Evolutionary conservation across 176 grass and related monocot species (phyloP).

Genomic region (maize (Zea mays)): DNA sequence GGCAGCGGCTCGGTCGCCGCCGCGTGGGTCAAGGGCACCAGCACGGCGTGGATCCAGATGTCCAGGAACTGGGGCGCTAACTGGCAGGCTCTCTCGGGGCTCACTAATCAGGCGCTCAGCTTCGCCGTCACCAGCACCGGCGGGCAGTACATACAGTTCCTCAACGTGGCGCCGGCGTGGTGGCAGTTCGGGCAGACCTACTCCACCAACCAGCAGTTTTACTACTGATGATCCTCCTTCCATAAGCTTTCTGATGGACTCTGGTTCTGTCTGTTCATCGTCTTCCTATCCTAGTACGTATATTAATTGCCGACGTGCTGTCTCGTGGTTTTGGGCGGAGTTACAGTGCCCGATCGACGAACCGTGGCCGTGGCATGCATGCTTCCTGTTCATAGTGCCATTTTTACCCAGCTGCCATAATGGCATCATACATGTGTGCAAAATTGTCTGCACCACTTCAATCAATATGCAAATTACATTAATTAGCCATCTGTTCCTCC

Average conservation of each 20-base stretch:
- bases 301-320: background rate
- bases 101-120: constrained; percentile 50
- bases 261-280: background rate
- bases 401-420: no score
- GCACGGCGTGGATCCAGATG: constrained; percentile 40
- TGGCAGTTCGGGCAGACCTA: constrained; percentile 67
- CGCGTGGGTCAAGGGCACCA: constrained; percentile 32
- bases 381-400: background rate
- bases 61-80: constrained; percentile 62
- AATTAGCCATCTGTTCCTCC: no score
- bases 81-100: constrained; percentile 34
- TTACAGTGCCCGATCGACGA: background rate
- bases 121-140: constrained; percentile 51
- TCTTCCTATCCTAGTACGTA: background rate
- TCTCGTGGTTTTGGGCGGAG: constrained; percentile 3
- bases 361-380: constrained; percentile 40
- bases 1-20: constrained; percentile 40
- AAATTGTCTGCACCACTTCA: no score
- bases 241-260: background rate
- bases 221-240: constrained; percentile 18
- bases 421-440: background rate
- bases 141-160: constrained; percentile 43
- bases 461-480: background rate
- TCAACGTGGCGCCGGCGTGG: constrained; percentile 18
- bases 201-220: constrained; percentile 45